Evolutionary conservation across 1,139 yeast species (phyloP), one percentile per base, ranked within the genome.

Genomic region (Nakaseomyces kungkrabaensis): DNA sequence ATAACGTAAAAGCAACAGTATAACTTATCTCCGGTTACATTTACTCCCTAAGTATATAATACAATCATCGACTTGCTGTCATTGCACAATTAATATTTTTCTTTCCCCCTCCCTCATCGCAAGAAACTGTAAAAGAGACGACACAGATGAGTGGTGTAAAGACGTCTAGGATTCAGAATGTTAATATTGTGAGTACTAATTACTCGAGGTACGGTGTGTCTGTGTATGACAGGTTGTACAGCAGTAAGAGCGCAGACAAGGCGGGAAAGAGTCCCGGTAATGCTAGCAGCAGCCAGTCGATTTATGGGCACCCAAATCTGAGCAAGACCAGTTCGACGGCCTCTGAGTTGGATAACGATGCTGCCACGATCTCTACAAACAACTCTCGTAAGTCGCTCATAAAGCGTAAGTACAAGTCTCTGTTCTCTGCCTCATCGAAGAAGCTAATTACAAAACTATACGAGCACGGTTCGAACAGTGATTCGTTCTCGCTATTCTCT

Each of bases 161-260:
- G 42, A 38, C 42, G 13, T 38, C 42, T 24, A 38, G 31, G 25
- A 41, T 41, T 4, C 33, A 41, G 40, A 46, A 43, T 32, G 59
- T 62, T 26, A 59, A 59, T 43, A 58, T 62, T 10, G 60, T 59
- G 40, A 56, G 59, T 37, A 56, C 54, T 32, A 57, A 62, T 49
- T 62, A 62, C 46, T 59, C 63, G 4, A 54, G 63, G 17, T 62
- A 62, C 49, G 67, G 67, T 8, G 58, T 59, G 5, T 62, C 67
- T 1, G 57, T 62, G 22, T 62, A 58, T 48, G 57, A 60, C 41
- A 53, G 55, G 38, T 50, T 62, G 31, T 62, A 62, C 48, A 54
- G 50, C n/a, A 26, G 41, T 6, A 43, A 42, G 11, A 34, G 41
- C 11, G 33, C 31, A 11, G 17, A 25, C 17, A 13, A 13, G n/a